Base-by-base conservation (phyloP, 345 rosid species). In the Draba incana region DNA sequence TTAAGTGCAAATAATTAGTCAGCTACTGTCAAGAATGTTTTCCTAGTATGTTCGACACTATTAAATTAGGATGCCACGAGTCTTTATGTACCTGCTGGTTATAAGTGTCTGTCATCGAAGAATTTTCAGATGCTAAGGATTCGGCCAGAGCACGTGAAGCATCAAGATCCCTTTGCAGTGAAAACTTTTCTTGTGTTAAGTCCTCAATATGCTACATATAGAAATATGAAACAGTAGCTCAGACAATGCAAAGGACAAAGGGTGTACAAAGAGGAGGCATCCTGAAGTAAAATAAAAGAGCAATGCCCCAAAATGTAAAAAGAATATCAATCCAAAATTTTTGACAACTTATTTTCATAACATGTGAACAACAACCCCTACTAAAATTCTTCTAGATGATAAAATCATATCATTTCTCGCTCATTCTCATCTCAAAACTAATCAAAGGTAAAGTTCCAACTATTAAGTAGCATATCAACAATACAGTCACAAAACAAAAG, bases 121-220 rank as follows among this genome's bases (percentile, higher is more conserved):
- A 88, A 80, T 95, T 95, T 80, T 95, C 99, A 62, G 94, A 73
- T 64, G 99, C 99, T 80, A 95, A 81, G 43, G 99, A 92, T 81
- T 92, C 97, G 12, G 99, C 88, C 68, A 95, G 81, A 48, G 86
- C 70, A 68, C 86, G 89, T 50, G 99, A 92, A 73, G 96, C 92
- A 80, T 95, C 99, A 57, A 95, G 96, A 71, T 97, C 92, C 82
- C 97, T 84, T 86, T 89, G 97, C 83, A 95, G 78, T 57, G 96
- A 82, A 80, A 88, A 95, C 64, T 92, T 95, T 80, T 95, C 98
- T 76, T 81, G 97, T 14, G 99, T 95, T 82, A 95, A 79, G 78
- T 95, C 99, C 82, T 95, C 98, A 76, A 95, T 95, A 79, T 92
- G 92, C 99, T 95, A 81, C 84, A 83, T 10, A 60, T 25, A 60